These are phyloP conservation scores for Myxozyma geophila DNA, from an alignment of 805 yeast genomes.

Conservation along the genomic window DNA sequence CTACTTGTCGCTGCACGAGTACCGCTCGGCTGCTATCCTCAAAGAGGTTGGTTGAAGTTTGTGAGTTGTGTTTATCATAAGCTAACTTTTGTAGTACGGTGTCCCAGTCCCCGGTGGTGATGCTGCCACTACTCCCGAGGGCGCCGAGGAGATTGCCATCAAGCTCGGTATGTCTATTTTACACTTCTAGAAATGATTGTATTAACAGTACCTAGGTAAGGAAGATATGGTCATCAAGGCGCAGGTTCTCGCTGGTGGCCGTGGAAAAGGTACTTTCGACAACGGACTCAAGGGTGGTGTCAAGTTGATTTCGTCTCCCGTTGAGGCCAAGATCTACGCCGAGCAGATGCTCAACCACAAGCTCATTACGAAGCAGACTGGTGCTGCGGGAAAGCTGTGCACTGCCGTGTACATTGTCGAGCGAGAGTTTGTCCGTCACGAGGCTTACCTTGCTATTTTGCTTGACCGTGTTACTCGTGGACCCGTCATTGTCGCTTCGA, in stretches of 20 bases:
- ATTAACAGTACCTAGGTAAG: slow-evolving; percentile 44
- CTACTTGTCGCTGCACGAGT: slow-evolving; percentile 90
- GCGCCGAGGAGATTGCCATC: slow-evolving; percentile 83
- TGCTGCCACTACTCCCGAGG: slow-evolving; percentile 88
- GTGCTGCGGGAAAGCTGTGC: slow-evolving; percentile 95
- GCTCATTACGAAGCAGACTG: slow-evolving; percentile 96
- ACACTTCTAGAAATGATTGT: not conserved
- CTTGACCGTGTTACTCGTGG: slow-evolving; percentile 91
- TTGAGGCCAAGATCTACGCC: slow-evolving; percentile 85
- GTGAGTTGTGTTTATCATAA: not conserved
- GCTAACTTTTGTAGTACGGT: slow-evolving; percentile 58
- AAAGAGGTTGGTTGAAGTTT: slow-evolving; percentile 45
- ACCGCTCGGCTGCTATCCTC: slow-evolving; percentile 87
- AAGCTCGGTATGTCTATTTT: slow-evolving; percentile 48
- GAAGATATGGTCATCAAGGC: slow-evolving; percentile 94
- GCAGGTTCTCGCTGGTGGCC: slow-evolving; percentile 98
- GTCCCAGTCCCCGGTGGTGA: slow-evolving; percentile 90
- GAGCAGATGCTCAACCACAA: slow-evolving; percentile 89
- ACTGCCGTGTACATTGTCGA: slow-evolving; percentile 95
- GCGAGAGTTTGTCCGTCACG: slow-evolving; percentile 90
- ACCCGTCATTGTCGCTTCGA: slow-evolving; percentile 92
- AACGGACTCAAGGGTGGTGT: slow-evolving; percentile 97
- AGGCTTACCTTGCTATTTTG: slow-evolving; percentile 92
- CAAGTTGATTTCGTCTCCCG: slow-evolving; percentile 80
- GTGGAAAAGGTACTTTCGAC: slow-evolving; percentile 98